These are phyloP conservation scores for Psilocybe tampanensis DNA, from an alignment of 768 basidiomycete species.

Conservation along the genomic window DNA sequence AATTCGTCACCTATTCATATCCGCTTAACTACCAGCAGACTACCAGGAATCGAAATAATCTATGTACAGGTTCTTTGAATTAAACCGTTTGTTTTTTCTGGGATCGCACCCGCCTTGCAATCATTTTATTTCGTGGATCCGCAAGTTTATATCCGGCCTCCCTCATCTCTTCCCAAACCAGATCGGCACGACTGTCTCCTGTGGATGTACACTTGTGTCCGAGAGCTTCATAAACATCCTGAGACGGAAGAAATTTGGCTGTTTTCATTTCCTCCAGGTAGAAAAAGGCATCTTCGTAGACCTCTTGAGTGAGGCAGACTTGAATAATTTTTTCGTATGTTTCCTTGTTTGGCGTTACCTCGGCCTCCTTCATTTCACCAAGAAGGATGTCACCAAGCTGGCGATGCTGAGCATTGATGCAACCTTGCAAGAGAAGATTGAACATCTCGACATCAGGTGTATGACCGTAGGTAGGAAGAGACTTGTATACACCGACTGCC, in stretches of 20 bases:
- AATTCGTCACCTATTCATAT: neutral
- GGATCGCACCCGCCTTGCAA: neutral
- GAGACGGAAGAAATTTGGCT: constrained; percentile 54
- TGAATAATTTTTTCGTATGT: constrained; percentile 72
- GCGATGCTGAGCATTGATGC: constrained; percentile 58
- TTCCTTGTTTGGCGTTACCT: constrained; percentile 53
- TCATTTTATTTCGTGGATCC: constrained; percentile 6
- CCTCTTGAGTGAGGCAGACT: constrained; percentile 69
- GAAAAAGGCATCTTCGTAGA: constrained; percentile 86
- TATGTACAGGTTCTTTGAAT: no score
- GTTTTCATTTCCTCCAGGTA: constrained; percentile 90
- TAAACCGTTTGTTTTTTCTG: neutral
- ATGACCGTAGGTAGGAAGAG: constrained; percentile 54
- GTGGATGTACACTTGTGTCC: constrained; percentile 55
- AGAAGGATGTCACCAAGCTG: constrained; percentile 70
- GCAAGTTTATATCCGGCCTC: constrained; percentile 52
- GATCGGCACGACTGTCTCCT: constrained; percentile 61
- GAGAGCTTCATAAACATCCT: constrained; percentile 58
- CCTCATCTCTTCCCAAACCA: constrained; percentile 74
- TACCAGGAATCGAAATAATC: no score
- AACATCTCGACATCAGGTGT: constrained; percentile 65
- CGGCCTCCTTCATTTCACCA: constrained; percentile 61
- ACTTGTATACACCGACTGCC: constrained; percentile 76
- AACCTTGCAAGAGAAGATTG: constrained; percentile 69
- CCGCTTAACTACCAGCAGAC: neutral